A percentile compares a stretch with the other conserved stretches of the same genome.
Evolutionary conservation across 1,139 yeast genomes (phyloP).

Genomic region (Yamadazyma friedrichii): DNA sequence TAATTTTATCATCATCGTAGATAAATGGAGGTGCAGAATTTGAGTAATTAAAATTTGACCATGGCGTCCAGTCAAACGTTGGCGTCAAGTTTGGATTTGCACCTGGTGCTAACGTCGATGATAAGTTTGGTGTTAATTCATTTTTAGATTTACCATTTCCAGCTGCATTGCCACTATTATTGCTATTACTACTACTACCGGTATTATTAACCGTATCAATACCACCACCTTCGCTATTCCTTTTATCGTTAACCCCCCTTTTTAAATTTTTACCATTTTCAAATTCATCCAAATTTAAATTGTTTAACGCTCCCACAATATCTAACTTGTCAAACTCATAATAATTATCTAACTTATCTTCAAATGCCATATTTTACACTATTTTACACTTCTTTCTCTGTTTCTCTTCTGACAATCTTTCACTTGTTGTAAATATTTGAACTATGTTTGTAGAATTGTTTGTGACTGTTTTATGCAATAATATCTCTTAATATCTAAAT

Average conservation of each 20-base stretch:
- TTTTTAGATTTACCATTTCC: neutral
- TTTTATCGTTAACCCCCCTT: neutral
- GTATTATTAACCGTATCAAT: neutral
- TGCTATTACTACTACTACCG: neutral
- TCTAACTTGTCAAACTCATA: slow-evolving; percentile 22
- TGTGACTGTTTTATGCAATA: too few relatives aligned
- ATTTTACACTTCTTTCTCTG: slow-evolving; percentile 1
- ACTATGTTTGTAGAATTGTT: too few relatives aligned
- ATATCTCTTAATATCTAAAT: too few relatives aligned
- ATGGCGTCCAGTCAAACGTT: slow-evolving; percentile 23
- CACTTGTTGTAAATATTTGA: too few relatives aligned
- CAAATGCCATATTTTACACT: slow-evolving; percentile 6
- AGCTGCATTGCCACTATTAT: neutral
- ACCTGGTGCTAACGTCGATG: slow-evolving; percentile 6
- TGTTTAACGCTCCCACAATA: slow-evolving; percentile 43
- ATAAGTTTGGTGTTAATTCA: slow-evolving; percentile 1
- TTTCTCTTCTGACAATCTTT: neutral
- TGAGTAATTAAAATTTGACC: slow-evolving; percentile 18
- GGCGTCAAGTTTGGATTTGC: slow-evolving; percentile 9
- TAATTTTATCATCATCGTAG: slow-evolving; percentile 13
- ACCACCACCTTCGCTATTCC: too few relatives aligned
- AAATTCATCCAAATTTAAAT: slow-evolving; percentile 41
- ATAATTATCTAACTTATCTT: slow-evolving; percentile 3
- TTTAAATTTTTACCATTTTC: slow-evolving; percentile 4
- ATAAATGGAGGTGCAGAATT: slow-evolving; percentile 39